These are phyloP conservation scores for Phialemonium atrogriseum DNA, from an alignment of 2,329 filamentous ascomycete species.

Conservation along the genomic window DNA sequence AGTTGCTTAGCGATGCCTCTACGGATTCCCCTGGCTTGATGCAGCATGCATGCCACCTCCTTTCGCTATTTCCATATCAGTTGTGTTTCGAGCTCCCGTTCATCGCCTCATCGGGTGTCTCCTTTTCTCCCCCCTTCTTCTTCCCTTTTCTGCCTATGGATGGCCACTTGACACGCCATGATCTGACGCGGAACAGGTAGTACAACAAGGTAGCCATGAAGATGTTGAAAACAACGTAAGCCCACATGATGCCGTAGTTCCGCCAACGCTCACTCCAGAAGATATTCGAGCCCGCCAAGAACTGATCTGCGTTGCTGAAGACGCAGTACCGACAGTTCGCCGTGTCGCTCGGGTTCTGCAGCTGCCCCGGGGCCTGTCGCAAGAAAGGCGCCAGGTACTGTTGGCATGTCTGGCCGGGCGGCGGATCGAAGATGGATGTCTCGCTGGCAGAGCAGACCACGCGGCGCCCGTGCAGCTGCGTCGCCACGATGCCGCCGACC, in stretches of 20 bases:
- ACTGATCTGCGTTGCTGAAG: conserved; percentile 55
- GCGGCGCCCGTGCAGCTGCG: conserved; percentile 48
- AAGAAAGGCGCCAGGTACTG: conserved; percentile 55
- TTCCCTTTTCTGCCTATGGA: neutral
- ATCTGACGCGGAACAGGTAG: conserved; percentile 50
- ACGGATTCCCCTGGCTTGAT: no score
- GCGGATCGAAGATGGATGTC: conserved; percentile 56
- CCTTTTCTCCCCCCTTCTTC: neutral
- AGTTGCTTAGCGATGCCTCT: no score
- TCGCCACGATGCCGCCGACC: conserved; percentile 59
- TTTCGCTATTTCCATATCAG: no score
- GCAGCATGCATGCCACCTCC: no score
- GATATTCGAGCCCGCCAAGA: conserved; percentile 35
- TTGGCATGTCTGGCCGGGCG: conserved; percentile 51
- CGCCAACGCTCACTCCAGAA: conserved; percentile 52
- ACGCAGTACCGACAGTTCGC: conserved; percentile 58
- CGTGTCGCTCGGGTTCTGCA: conserved; percentile 53
- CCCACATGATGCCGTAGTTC: conserved; percentile 64
- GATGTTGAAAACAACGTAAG: conserved; percentile 57
- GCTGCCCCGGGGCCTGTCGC: conserved; percentile 37
- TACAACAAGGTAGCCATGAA: conserved; percentile 50
- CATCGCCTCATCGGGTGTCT: neutral
- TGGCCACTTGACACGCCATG: no score
- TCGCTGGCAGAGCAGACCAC: conserved; percentile 49
- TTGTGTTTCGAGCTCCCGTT: no score